Evolutionary conservation across 2,329 filamentous ascomycete species (phyloP).

Genomic region (Xylaria polymorpha): DNA sequence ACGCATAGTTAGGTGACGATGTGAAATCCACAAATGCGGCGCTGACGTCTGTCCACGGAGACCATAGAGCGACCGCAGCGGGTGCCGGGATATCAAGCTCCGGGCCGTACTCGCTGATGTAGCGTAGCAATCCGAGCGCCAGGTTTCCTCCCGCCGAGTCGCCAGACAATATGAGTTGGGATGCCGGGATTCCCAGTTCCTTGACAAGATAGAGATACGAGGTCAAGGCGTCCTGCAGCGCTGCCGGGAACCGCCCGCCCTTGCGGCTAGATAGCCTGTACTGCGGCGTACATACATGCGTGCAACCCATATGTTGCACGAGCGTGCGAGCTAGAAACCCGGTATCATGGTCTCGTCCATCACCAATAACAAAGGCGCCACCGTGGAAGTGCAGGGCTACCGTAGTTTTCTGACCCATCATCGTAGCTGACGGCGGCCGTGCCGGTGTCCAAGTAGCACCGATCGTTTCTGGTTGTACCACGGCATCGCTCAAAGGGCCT

Average conservation of each 20-base stretch:
- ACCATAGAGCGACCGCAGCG: slow-evolving; percentile 45
- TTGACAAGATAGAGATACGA: slow-evolving; percentile 46
- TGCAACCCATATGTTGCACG: slow-evolving; percentile 41
- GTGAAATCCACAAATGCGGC: slow-evolving; percentile 21
- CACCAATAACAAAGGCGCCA: slow-evolving; percentile 50
- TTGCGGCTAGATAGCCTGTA: slow-evolving; percentile 48
- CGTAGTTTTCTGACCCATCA: slow-evolving; percentile 15
- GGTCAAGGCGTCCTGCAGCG: slow-evolving; percentile 50
- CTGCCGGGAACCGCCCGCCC: slow-evolving; percentile 47
- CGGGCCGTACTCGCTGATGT: slow-evolving; percentile 45
- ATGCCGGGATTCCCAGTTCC: slow-evolving; percentile 43
- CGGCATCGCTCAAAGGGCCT: slow-evolving; percentile 26
- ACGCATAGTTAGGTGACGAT: slow-evolving; percentile 28
- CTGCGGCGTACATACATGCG: slow-evolving; percentile 48
- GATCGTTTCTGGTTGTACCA: slow-evolving; percentile 12
- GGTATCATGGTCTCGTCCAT: slow-evolving; percentile 48
- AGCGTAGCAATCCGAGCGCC: slow-evolving; percentile 49
- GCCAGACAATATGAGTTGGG: slow-evolving; percentile 50
- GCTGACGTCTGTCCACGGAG: slow-evolving; percentile 46
- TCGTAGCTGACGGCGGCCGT: slow-evolving; percentile 5
- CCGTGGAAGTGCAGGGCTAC: slow-evolving; percentile 50
- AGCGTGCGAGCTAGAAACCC: slow-evolving; percentile 46
- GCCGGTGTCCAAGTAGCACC: slow-evolving; percentile 36
- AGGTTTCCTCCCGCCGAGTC: slow-evolving; percentile 52
- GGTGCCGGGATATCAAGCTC: slow-evolving; percentile 41